phyloP scores from a whole-genome alignment of 2,329 filamentous ascomycete genomes.

The Cladorrhinum sp. region DNA sequence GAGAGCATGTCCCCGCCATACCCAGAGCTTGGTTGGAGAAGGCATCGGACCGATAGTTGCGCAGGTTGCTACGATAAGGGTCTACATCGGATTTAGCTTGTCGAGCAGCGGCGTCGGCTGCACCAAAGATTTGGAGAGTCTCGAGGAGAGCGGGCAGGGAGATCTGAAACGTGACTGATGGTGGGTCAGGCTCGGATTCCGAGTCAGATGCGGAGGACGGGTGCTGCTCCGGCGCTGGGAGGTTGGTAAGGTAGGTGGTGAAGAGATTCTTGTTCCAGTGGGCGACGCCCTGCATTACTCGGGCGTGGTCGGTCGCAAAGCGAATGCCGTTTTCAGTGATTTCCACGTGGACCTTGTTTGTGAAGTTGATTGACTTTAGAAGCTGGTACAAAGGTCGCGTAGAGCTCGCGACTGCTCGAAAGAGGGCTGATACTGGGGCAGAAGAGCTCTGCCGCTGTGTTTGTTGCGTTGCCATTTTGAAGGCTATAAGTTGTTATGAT shows the following conservation, averaged over 20 bases:
- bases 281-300: slow-evolving; percentile 83
- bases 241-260: slow-evolving; percentile 74
- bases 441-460: neutral
- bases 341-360: slow-evolving; percentile 60
- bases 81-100: slow-evolving; percentile 58
- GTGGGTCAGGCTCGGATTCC: slow-evolving; percentile 37
- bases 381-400: slow-evolving; percentile 70
- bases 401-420: slow-evolving; percentile 74
- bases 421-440: slow-evolving; percentile 48
- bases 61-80: slow-evolving; percentile 58
- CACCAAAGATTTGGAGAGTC: slow-evolving; percentile 91
- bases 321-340: slow-evolving; percentile 82
- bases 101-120: slow-evolving; percentile 65
- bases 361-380: slow-evolving; percentile 57
- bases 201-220: slow-evolving; percentile 27
- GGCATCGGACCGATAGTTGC: slow-evolving; percentile 64
- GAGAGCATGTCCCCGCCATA: slow-evolving; percentile 79
- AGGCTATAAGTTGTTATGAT: neutral
- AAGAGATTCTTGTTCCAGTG: slow-evolving; percentile 90
- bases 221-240: slow-evolving; percentile 29
- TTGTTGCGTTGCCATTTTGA: slow-evolving; percentile 21
- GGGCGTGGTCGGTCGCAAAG: slow-evolving; percentile 83
- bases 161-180: slow-evolving; percentile 75
- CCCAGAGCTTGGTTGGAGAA: slow-evolving; percentile 82
- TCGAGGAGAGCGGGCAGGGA: slow-evolving; percentile 85